A percentile compares a stretch with the other conserved stretches of the same genome.
Conservation (phyloP, 2,329 filamentous ascomycete species). For the Alternaria atra region DNA sequence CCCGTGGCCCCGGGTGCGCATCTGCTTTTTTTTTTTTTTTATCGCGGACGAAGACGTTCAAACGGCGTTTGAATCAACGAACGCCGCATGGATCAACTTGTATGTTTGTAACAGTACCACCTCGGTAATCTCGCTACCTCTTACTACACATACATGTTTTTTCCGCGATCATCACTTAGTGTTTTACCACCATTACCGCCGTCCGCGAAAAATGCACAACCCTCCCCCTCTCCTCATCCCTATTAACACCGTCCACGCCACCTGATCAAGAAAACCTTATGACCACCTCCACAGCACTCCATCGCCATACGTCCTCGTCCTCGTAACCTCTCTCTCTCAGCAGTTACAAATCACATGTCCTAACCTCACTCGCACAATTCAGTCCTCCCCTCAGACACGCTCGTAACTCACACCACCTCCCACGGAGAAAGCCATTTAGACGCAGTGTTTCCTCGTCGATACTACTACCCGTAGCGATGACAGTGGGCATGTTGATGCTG, state of each 20-base stretch:
- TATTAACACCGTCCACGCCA: not conserved
- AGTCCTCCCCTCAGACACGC: too few species aligned
- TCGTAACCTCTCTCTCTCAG: not conserved
- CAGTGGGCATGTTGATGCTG: not conserved
- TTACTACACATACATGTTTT: not conserved
- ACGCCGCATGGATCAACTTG: not conserved
- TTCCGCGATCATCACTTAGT: not conserved
- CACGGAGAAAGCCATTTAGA: too few species aligned
- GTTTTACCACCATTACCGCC: not conserved
- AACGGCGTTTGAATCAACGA: not conserved
- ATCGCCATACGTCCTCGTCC: not conserved
- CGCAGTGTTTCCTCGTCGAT: not conserved
- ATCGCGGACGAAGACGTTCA: not conserved
- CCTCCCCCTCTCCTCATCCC: too few species aligned
- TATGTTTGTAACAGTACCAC: not conserved
- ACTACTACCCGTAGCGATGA: not conserved
- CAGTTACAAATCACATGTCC: too few species aligned
- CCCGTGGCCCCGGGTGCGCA: not conserved
- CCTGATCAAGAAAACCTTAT: not conserved
- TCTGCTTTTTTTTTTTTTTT: not conserved
- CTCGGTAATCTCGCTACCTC: not conserved
- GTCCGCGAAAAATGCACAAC: not conserved
- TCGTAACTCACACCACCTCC: too few species aligned
- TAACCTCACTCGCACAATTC: too few species aligned
- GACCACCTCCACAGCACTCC: not conserved